Percentiles rank a stretch among this genome's conserved stretches.
Conservation (phyloP, 352 stramenopile genomes). For the Pythium grandisporangium region DNA sequence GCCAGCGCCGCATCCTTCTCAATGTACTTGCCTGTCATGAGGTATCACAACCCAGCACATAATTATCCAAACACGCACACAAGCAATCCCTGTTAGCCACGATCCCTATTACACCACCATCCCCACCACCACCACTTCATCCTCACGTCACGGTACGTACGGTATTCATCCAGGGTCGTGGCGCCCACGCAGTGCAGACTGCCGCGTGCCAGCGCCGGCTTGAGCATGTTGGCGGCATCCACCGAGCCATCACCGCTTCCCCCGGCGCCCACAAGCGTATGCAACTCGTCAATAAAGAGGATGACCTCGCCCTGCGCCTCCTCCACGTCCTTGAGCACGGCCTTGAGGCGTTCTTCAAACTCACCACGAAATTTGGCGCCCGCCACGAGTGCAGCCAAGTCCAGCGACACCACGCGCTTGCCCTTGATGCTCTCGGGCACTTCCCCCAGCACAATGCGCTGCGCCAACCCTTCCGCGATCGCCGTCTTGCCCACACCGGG, state of each 20-base stretch:
- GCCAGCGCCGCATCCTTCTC: constrained; percentile 97
- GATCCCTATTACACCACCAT: no score
- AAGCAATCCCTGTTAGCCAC: no score
- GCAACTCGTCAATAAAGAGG: constrained; percentile 96
- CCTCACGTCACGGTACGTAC: no score
- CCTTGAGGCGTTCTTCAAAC: constrained; percentile 97
- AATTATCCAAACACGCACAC: no score
- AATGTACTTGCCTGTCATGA: constrained; percentile 73
- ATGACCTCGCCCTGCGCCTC: constrained; percentile 93
- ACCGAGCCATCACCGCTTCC: constrained; percentile 84
- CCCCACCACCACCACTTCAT: no score
- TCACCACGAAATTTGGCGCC: constrained; percentile 94
- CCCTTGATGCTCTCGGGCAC: constrained; percentile 94
- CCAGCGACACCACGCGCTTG: constrained; percentile 90
- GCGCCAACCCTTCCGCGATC: constrained; percentile 93
- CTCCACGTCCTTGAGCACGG: constrained; percentile 93
- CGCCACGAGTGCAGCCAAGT: constrained; percentile 93
- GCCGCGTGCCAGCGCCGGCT: constrained; percentile 89
- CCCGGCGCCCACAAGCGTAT: constrained; percentile 89
- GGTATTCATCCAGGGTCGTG: constrained; percentile 94
- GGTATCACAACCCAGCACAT: no score
- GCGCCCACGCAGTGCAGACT: constrained; percentile 89
- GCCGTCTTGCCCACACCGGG: constrained; percentile 95
- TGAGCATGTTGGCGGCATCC: constrained; percentile 93
- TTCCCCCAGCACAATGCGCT: constrained; percentile 92